Conservation (phyloP, 2,329 filamentous ascomycete genomes). For the Phialocephala sp. region DNA sequence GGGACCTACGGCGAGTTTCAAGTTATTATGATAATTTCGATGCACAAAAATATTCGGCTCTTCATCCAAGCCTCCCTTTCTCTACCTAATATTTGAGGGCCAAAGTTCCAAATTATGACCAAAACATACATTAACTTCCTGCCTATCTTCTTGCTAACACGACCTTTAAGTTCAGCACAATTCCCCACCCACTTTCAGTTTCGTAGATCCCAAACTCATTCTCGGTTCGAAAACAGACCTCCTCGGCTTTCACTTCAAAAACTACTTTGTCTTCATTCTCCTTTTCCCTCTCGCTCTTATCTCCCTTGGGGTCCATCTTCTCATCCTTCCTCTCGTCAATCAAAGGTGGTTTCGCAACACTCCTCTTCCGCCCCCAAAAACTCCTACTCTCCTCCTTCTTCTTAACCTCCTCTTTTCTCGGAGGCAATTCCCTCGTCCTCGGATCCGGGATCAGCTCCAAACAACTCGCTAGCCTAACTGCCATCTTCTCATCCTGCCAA, state of each 20-base stretch:
- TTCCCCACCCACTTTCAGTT: conserved; percentile 37
- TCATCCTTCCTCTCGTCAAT: conserved; percentile 16
- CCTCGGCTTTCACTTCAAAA: conserved; percentile 42
- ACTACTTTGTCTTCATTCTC: conserved; percentile 28
- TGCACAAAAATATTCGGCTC: too few relatives aligned
- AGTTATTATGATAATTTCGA: too few relatives aligned
- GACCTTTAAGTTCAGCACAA: conserved; percentile 36
- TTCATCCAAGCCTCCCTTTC: too few relatives aligned
- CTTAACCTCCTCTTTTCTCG: conserved; percentile 19
- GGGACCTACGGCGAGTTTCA: too few relatives aligned
- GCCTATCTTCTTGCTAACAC: conserved; percentile 13
- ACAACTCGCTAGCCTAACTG: conserved; percentile 31
- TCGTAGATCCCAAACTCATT: conserved; percentile 69
- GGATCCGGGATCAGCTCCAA: conserved; percentile 30
- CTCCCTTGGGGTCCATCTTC: conserved; percentile 7
- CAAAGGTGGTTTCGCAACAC: conserved; percentile 12
- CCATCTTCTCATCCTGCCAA: conserved; percentile 39
- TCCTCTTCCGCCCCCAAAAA: conserved; percentile 35
- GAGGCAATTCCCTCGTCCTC: conserved; percentile 23
- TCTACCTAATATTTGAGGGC: too few relatives aligned
- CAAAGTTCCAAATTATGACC: too few relatives aligned
- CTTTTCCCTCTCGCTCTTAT: conserved; percentile 3
- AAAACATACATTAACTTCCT: too few relatives aligned
- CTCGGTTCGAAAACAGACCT: conserved; percentile 67
- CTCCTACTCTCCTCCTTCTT: conserved; percentile 11